These are phyloP conservation scores for Amanita exitialis DNA, from an alignment of 768 basidiomycete species.

Conservation along the genomic window DNA sequence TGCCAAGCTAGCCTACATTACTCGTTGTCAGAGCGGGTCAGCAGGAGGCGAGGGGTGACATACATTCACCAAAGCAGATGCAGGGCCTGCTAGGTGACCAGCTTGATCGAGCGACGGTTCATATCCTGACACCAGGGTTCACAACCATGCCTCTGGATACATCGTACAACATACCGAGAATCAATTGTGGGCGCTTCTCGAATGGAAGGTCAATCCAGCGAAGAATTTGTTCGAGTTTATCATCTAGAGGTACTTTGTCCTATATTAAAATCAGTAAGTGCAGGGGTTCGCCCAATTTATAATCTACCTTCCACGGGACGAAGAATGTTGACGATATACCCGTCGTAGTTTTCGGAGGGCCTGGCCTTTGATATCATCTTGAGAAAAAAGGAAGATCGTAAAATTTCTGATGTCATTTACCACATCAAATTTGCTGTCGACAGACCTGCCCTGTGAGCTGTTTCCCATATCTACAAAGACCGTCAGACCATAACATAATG, in stretches of 20 bases:
- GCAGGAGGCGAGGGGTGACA: constrained; percentile 13
- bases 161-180: constrained; percentile 41
- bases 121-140: constrained; percentile 38
- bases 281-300: background rate
- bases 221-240: constrained; percentile 71
- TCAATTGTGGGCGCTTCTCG: constrained; percentile 63
- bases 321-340: constrained; percentile 67
- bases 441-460: constrained; percentile 61
- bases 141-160: constrained; percentile 4
- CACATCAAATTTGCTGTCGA: constrained; percentile 89
- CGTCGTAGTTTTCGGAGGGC: constrained; percentile 60
- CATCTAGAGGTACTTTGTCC: constrained; percentile 54
- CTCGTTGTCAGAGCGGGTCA: constrained; percentile 1
- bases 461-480: constrained; percentile 78
- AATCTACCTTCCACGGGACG: constrained; percentile 62
- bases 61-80: constrained; percentile 63
- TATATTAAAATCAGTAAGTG: constrained; percentile 11
- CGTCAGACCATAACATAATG: background rate
- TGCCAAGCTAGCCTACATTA: constrained; percentile 45
- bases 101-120: constrained; percentile 85
- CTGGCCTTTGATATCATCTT: constrained; percentile 45
- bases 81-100: constrained; percentile 64
- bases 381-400: background rate
- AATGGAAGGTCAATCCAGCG: constrained; percentile 77
- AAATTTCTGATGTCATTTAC: constrained; percentile 29